These are phyloP conservation scores for Ilex aquifolium DNA, from an alignment of 257 asterid species.

Conservation along the genomic window DNA sequence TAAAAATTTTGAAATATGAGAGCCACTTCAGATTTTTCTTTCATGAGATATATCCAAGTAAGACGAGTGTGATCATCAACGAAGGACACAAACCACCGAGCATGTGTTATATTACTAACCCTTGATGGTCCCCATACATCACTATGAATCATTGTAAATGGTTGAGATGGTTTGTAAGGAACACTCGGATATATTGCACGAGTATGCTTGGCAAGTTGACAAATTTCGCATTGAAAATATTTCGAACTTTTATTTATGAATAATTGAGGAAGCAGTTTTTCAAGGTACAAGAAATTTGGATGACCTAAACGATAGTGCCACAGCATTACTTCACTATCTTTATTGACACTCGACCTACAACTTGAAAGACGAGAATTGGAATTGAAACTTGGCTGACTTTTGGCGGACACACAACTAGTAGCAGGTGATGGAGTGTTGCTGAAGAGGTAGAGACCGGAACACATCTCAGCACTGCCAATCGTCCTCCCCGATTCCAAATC, in stretches of 20 bases:
- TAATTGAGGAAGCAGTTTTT: too few relatives aligned
- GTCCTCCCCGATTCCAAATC: too few relatives aligned
- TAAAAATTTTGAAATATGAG: not conserved
- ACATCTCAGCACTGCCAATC: too few relatives aligned
- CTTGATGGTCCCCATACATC: conserved; percentile 1
- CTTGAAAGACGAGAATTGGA: too few relatives aligned
- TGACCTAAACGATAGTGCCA: too few relatives aligned
- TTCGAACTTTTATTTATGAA: conserved; percentile 5
- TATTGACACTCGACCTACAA: too few relatives aligned
- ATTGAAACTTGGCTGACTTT: too few relatives aligned
- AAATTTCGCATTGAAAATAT: conserved; percentile 6
- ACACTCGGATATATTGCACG: not conserved
- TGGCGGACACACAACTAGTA: too few relatives aligned
- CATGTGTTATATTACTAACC: not conserved
- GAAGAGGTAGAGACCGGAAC: too few relatives aligned
- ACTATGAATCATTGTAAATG: not conserved
- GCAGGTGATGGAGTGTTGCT: too few relatives aligned
- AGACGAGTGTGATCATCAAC: not conserved
- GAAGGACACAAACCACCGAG: not conserved
- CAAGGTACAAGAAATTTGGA: too few relatives aligned
- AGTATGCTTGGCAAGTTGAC: conserved; percentile 4
- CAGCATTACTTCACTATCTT: too few relatives aligned
- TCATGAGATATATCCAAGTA: not conserved
- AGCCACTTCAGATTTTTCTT: not conserved
- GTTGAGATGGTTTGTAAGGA: conserved; percentile 5